Percentiles rank a stretch among this genome's conserved stretches.
phyloP scores from a whole-genome alignment of 106 monocot species.

The Dioscorea alata region DNA sequence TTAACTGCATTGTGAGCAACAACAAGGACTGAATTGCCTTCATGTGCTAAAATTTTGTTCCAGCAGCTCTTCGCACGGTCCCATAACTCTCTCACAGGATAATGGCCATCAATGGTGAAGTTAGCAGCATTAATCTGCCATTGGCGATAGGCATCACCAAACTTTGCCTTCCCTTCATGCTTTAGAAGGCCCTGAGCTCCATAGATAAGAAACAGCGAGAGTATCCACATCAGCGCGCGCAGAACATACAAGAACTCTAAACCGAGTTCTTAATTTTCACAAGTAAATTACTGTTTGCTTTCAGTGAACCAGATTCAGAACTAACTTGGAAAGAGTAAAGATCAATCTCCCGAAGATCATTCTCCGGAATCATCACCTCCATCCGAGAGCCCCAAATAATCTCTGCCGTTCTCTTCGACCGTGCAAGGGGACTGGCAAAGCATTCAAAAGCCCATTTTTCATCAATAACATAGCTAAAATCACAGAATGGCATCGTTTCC shows the following conservation, averaged over 20 bases:
- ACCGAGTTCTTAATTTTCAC: too few species aligned
- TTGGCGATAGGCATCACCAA: constrained; percentile 45
- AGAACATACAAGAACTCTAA: too few species aligned
- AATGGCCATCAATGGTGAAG: constrained; percentile 86
- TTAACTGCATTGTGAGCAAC: constrained; percentile 98
- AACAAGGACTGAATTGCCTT: constrained; percentile 81
- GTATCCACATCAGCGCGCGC: too few species aligned
- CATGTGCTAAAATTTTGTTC: constrained; percentile 66
- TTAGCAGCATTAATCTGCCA: constrained; percentile 92
- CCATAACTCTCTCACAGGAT: constrained; percentile 92
- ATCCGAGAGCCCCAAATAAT: constrained; percentile 73
- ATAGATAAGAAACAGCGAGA: background rate
- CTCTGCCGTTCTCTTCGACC: constrained; percentile 88
- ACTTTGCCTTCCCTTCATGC: constrained; percentile 74
- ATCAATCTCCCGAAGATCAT: constrained; percentile 88
- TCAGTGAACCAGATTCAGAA: background rate
- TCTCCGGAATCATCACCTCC: constrained; percentile 50
- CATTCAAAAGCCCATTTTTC: background rate
- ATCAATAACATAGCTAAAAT: background rate
- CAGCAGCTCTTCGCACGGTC: constrained; percentile 64
- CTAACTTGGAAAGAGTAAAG: constrained; percentile 93
- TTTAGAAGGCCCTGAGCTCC: constrained; percentile 71
- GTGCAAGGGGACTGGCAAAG: constrained; percentile 55
- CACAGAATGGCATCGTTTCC: too few species aligned
- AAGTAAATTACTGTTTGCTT: too few species aligned